phyloP scores from a whole-genome alignment of 441 rosid species.

The Sinapis alba region DNA sequence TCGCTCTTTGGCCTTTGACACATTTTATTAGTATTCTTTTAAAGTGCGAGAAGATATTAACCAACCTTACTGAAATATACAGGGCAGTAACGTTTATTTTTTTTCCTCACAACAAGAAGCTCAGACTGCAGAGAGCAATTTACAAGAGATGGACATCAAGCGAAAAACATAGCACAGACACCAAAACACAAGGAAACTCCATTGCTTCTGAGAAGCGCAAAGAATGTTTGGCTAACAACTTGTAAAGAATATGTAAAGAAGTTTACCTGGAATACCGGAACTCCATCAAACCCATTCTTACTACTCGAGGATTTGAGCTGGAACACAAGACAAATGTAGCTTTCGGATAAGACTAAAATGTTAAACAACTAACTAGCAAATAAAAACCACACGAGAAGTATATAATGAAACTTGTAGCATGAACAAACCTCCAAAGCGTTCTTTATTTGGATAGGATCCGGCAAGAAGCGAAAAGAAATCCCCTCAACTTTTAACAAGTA shows the following conservation, averaged over 20 bases:
- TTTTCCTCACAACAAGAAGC: conserved; percentile 79
- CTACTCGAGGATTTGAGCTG: conserved; percentile 62
- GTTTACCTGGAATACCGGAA: conserved; percentile 90
- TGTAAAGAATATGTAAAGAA: neutral
- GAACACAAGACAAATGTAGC: conserved; percentile 19
- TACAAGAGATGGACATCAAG: neutral
- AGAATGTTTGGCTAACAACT: neutral
- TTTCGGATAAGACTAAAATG: neutral
- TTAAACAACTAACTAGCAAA: neutral
- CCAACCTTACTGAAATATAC: conserved; percentile 94
- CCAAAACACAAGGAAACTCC: neutral
- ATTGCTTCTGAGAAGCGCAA: neutral
- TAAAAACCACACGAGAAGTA: neutral
- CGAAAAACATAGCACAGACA: neutral
- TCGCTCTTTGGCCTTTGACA: neutral
- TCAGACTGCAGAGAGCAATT: conserved; percentile 66
- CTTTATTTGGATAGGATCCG: conserved; percentile 89
- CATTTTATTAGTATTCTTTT: neutral
- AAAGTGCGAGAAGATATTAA: conserved; percentile 24
- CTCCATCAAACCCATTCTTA: conserved; percentile 83
- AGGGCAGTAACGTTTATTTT: conserved; percentile 81
- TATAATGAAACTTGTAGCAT: conserved; percentile 2
- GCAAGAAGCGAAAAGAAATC: conserved; percentile 89
- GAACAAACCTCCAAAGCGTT: conserved; percentile 88
- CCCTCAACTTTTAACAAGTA: conserved; percentile 91